Evolutionary conservation across 148 eudicot species (phyloP).

Genomic region (Cornus suecica): DNA sequence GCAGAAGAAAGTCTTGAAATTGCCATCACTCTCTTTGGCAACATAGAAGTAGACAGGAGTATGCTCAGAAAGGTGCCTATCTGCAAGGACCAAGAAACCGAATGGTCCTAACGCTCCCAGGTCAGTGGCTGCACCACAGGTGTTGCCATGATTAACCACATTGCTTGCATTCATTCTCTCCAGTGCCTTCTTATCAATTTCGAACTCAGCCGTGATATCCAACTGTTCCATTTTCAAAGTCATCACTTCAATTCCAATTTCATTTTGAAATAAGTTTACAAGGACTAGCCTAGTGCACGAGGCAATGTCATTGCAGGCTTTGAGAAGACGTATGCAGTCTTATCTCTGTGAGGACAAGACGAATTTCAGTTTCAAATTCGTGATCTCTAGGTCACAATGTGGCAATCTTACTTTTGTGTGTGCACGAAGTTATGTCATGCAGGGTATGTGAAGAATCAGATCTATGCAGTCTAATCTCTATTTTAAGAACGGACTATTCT

Average conservation of each 20-base stretch:
- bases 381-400: no score
- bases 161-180: slow-evolving; percentile 16
- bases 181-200: slow-evolving; percentile 32
- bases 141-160: slow-evolving; percentile 35
- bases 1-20: slow-evolving; percentile 47
- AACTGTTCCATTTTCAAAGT: slow-evolving; percentile 26
- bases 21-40: slow-evolving; percentile 29
- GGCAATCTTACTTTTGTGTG: no score
- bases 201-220: slow-evolving; percentile 52
- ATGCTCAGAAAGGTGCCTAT: slow-evolving; percentile 28
- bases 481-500: no score
- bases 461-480: no score
- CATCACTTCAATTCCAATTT: background rate
- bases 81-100: slow-evolving; percentile 46
- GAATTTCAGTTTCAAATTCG: no score
- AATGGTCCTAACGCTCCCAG: slow-evolving; percentile 67
- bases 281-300: no score
- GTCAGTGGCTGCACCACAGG: slow-evolving; percentile 32
- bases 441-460: no score
- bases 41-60: slow-evolving; percentile 62
- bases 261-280: background rate
- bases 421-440: no score
- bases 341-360: no score
- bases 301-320: no score
- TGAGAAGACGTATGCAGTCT: no score